A percentile compares a stretch with the other conserved stretches of the same genome.
These are phyloP conservation scores for Babesia ovata DNA, from an alignment of 169 alveolate genomes.

Conservation along the genomic window DNA sequence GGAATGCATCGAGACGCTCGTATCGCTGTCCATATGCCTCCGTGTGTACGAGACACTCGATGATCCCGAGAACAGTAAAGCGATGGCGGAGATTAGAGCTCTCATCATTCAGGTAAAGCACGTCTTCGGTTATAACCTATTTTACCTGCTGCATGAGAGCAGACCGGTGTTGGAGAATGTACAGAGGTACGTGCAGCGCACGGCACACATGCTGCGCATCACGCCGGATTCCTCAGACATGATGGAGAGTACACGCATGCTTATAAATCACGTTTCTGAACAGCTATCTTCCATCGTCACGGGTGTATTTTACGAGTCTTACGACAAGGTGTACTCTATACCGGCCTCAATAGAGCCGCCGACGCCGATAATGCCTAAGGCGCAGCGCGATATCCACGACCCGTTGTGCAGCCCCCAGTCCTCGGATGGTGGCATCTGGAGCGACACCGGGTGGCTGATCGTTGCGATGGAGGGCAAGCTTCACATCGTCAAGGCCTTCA, in stretches of 20 bases:
- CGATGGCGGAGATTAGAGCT: neutral
- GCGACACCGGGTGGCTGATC: slow-evolving; percentile 49
- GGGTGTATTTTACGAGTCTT: slow-evolving; percentile 35
- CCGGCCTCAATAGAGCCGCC: slow-evolving; percentile 70
- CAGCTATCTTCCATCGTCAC: slow-evolving; percentile 25
- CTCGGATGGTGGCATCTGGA: slow-evolving; percentile 53
- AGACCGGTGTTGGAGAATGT: neutral
- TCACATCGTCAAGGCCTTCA: slow-evolving; percentile 78
- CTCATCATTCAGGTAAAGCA: neutral
- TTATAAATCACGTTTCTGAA: slow-evolving; percentile 43
- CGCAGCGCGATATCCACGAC: slow-evolving; percentile 1
- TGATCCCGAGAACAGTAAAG: neutral
- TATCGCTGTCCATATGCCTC: slow-evolving; percentile 44
- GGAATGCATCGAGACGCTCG: slow-evolving; percentile 38
- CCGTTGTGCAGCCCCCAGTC: neutral
- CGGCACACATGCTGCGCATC: slow-evolving; percentile 7
- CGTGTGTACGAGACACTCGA: slow-evolving; percentile 2
- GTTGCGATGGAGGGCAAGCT: slow-evolving; percentile 82
- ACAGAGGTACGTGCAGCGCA: slow-evolving; percentile 3
- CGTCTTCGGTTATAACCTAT: slow-evolving; percentile 24
- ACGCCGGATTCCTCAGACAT: slow-evolving; percentile 3
- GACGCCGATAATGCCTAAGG: slow-evolving; percentile 24
- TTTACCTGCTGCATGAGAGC: slow-evolving; percentile 20
- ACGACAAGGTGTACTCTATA: slow-evolving; percentile 56
- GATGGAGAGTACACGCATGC: slow-evolving; percentile 17